Evolutionary conservation across 768 basidiomycete genomes (phyloP).

Genomic region (Clitopilus hobsonii): DNA sequence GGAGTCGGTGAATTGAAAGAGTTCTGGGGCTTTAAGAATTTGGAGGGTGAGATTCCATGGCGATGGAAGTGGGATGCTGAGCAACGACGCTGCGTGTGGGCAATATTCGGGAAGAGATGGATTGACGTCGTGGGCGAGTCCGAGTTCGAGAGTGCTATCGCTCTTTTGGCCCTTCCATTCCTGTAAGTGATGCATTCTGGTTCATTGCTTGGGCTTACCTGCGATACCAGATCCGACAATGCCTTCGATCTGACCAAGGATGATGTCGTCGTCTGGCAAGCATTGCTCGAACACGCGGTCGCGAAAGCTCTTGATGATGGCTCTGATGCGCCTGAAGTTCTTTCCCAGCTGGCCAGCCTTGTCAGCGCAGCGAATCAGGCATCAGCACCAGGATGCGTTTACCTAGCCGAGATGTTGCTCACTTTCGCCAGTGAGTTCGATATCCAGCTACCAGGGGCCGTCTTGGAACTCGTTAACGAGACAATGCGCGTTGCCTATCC

Average conservation of each 20-base stretch:
- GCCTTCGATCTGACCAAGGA: conserved; percentile 51
- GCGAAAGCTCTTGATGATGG: conserved; percentile 60
- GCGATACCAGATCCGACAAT: conserved; percentile 13
- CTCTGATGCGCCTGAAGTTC: conserved; percentile 42
- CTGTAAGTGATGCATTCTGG: conserved; percentile 33
- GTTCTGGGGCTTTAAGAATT: conserved; percentile 46
- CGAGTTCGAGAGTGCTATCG: conserved; percentile 49
- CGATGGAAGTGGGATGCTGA: conserved; percentile 35
- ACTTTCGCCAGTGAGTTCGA: conserved; percentile 39
- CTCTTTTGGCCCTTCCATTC: conserved; percentile 61
- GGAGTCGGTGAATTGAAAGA: conserved; percentile 39
- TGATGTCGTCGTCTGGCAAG: conserved; percentile 58
- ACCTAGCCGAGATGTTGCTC: conserved; percentile 60
- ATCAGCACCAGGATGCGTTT: conserved; percentile 32
- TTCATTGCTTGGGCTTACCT: conserved; percentile 5
- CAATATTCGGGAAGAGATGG: conserved; percentile 54
- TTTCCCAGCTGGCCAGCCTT: conserved; percentile 51
- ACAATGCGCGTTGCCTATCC: conserved; percentile 63
- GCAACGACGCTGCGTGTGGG: conserved; percentile 53
- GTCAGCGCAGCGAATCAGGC: conserved; percentile 26
- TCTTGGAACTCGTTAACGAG: conserved; percentile 59
- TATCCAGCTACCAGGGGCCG: conserved; percentile 38
- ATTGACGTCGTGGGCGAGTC: conserved; percentile 28
- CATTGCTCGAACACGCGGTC: conserved; percentile 45
- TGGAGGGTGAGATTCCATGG: conserved; percentile 16